phyloP scores from a whole-genome alignment of 2,329 filamentous ascomycete genomes.

The Venturia oleaginea region DNA sequence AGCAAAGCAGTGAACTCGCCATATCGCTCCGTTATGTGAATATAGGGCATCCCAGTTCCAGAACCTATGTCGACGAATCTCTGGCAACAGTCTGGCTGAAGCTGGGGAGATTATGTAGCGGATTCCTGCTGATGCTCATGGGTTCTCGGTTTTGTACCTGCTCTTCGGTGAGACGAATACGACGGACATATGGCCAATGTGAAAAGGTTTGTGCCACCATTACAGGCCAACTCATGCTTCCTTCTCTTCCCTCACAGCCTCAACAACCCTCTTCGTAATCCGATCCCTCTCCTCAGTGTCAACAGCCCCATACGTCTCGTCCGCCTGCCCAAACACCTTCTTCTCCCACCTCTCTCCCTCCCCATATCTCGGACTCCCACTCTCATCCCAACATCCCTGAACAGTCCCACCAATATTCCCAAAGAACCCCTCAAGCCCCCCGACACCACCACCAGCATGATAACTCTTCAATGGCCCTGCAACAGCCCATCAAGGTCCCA shows the following conservation, averaged over 20 bases:
- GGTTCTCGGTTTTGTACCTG: too few relatives aligned
- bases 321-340: constrained; percentile 36
- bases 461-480: constrained; percentile 51
- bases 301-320: constrained; percentile 38
- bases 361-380: constrained; percentile 15
- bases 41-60: too few relatives aligned
- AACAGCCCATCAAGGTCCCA: constrained; percentile 48
- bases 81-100: too few relatives aligned
- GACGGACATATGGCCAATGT: too few relatives aligned
- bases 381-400: constrained; percentile 44
- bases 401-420: constrained; percentile 48
- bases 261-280: constrained; percentile 33
- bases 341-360: constrained; percentile 35
- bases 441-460: constrained; percentile 47
- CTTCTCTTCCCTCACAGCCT: constrained; percentile 25
- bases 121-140: too few relatives aligned
- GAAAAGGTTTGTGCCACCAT: too few relatives aligned
- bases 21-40: too few relatives aligned
- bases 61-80: too few relatives aligned
- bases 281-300: constrained; percentile 33
- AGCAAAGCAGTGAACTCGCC: too few relatives aligned
- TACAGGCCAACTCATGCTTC: not conserved
- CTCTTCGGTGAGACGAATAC: too few relatives aligned
- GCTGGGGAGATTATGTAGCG: too few relatives aligned
- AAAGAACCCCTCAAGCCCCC: constrained; percentile 44